Percentiles rank a stretch among this genome's conserved stretches.
phyloP scores from a whole-genome alignment of 352 stramenopile species.

The Phytophthora sansomeana region DNA sequence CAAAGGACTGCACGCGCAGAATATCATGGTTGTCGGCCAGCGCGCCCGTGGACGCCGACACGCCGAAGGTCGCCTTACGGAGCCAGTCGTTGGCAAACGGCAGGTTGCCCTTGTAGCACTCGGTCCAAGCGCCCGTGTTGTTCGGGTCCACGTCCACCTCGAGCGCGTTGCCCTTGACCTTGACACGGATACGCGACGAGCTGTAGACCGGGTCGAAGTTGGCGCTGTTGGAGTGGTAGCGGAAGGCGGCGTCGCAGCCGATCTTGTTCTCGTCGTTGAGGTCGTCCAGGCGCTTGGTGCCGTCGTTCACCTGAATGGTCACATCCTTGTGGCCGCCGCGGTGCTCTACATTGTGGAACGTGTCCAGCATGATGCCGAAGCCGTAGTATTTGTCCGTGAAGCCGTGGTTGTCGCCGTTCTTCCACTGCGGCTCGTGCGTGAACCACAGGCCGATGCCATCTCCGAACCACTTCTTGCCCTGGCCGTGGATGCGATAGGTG shows the following conservation, averaged over 20 bases:
- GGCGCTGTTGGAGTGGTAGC: slow-evolving; percentile 76
- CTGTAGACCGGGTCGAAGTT: slow-evolving; percentile 80
- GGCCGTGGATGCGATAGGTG: slow-evolving; percentile 80
- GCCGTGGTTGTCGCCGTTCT: slow-evolving; percentile 77
- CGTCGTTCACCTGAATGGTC: slow-evolving; percentile 82
- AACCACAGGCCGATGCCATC: slow-evolving; percentile 83
- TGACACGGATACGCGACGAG: slow-evolving; percentile 70
- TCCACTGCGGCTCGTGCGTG: slow-evolving; percentile 60
- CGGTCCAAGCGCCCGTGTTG: slow-evolving; percentile 59
- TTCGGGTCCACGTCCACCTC: slow-evolving; percentile 72
- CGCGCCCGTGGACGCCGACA: slow-evolving; percentile 80
- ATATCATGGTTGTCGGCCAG: slow-evolving; percentile 89
- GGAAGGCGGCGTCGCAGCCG: slow-evolving; percentile 80
- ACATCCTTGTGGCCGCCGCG: slow-evolving; percentile 83
- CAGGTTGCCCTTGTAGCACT: slow-evolving; percentile 73
- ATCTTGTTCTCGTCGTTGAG: slow-evolving; percentile 79
- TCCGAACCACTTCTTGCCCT: slow-evolving; percentile 82
- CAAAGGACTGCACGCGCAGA: slow-evolving; percentile 69
- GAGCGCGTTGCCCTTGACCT: slow-evolving; percentile 60
- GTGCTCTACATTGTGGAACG: slow-evolving; percentile 85
- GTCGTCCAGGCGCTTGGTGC: slow-evolving; percentile 69
- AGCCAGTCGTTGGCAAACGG: slow-evolving; percentile 79
- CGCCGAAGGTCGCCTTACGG: slow-evolving; percentile 62
- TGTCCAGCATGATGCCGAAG: slow-evolving; percentile 80
- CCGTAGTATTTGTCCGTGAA: slow-evolving; percentile 77